Evolutionary conservation across 2,329 filamentous ascomycete genomes (phyloP), one percentile per base, ranked within the genome.

Genomic region (Dothistroma pini): DNA sequence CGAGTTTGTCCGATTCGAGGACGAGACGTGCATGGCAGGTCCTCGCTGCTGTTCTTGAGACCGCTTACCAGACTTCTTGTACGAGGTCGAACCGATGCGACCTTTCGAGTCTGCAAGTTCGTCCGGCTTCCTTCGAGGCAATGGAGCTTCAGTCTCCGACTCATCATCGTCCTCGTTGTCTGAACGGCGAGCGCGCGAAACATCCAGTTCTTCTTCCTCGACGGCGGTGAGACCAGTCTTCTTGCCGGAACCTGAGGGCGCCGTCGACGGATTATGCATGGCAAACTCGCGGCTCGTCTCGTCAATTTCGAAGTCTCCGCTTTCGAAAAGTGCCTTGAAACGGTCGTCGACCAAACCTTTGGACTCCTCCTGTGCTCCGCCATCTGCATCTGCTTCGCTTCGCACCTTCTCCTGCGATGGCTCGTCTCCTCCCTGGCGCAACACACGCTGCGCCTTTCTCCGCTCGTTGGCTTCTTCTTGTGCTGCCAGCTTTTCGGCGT

Each of bases 251-350:
- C 64, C 70, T 50, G 61, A 69, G 56, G 64, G 69, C 58, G 79
- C 84, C 8, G 91, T 95, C 75, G 91, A 96, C 4, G 95, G 91
- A 74, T 99, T 99, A 76, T 96, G 86, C 51, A 88, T 83, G 61
- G 87, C 85, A 80, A 96, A 99, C 75, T 97, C 93, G 70, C 86
- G 83, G 65, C 89, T 96, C 44, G 80, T 88, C 78, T 99, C 95
- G 75, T 99, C 93, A 61, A 99, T 90, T 69, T 85, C 85, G 75
- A 96, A 97, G 60, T 96, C 93, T 70, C 93, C 89, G 74, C 97
- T 91, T 72, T 97, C 88, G 78, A 97, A 99, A 63, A 99, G 78
- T 68, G 87, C 86, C 68, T 84, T 84, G 83, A 99, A 97, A 80
- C 95, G 93, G 55, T 87, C 83, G 75, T 99, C 95, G 61, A 85